Conservation (phyloP, 2,329 filamentous ascomycete genomes). For the Sporothrix schenckii region DNA sequence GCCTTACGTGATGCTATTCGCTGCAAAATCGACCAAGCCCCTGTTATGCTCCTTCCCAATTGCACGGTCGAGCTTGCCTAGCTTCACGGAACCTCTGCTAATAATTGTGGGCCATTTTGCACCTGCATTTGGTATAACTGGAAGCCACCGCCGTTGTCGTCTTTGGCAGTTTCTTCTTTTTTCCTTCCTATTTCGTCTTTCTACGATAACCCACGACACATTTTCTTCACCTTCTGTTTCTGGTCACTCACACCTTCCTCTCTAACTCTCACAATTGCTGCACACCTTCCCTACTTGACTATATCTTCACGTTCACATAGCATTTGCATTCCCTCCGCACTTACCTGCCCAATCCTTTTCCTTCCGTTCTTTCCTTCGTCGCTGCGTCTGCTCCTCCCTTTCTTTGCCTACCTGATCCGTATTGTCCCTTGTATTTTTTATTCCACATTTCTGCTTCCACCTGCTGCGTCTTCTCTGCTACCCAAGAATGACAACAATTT, state of each 20-base stretch:
- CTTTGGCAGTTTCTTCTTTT: neutral
- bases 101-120: constrained; percentile 4
- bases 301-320: neutral
- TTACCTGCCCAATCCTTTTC: neutral
- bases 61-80: constrained; percentile 4
- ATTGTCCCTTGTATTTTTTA: neutral
- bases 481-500: neutral
- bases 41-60: constrained; percentile 14
- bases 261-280: neutral
- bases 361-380: neutral
- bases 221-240: neutral
- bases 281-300: neutral
- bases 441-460: neutral
- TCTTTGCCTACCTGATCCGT: neutral
- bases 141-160: neutral
- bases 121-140: neutral
- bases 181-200: neutral
- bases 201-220: neutral
- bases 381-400: neutral
- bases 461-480: neutral
- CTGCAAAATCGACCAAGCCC: constrained; percentile 13
- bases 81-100: neutral
- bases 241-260: neutral
- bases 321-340: neutral
- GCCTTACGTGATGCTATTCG: neutral